Conservation (phyloP, 2,329 filamentous ascomycete genomes). For the Ophiocordyceps unilateralis region DNA sequence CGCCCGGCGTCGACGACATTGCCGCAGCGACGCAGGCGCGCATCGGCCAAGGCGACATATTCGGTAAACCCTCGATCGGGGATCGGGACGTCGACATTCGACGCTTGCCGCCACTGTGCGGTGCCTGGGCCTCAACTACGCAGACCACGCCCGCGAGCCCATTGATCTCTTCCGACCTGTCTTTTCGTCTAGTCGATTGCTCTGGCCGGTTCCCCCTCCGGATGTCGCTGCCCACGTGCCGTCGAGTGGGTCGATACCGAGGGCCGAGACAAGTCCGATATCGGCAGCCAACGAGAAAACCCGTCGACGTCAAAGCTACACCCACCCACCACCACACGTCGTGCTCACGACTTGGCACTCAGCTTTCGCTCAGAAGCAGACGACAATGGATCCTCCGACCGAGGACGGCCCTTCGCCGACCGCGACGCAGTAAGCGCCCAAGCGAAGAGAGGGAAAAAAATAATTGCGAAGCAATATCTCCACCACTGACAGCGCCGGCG, state of each 20-base stretch:
- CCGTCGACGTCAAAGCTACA: too few relatives aligned
- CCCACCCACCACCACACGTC: background rate
- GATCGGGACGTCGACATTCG: slow-evolving; percentile 39
- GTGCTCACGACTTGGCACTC: too few relatives aligned
- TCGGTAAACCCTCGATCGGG: slow-evolving; percentile 45
- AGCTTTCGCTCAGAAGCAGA: background rate
- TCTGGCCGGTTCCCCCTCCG: too few relatives aligned
- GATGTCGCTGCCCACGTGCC: background rate
- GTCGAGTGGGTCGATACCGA: too few relatives aligned
- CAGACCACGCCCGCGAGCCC: slow-evolving; percentile 52
- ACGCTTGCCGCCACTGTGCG: slow-evolving; percentile 45
- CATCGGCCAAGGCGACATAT: slow-evolving; percentile 48
- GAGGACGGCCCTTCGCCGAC: background rate
- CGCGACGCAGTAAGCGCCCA: slow-evolving; percentile 2
- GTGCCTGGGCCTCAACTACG: slow-evolving; percentile 57
- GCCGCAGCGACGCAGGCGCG: slow-evolving; percentile 41
- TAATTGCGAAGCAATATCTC: too few relatives aligned
- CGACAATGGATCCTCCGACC: background rate
- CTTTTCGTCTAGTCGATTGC: too few relatives aligned
- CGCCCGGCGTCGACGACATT: slow-evolving; percentile 40
- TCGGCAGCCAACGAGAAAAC: background rate
- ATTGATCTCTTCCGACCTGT: too few relatives aligned
- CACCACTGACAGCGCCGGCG: too few relatives aligned
- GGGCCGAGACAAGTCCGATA: background rate
- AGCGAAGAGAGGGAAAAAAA: background rate